Percentiles rank a stretch among this genome's conserved stretches.
Conservation (phyloP, 169 alveolate genomes). For the Plasmodium malariae region DNA sequence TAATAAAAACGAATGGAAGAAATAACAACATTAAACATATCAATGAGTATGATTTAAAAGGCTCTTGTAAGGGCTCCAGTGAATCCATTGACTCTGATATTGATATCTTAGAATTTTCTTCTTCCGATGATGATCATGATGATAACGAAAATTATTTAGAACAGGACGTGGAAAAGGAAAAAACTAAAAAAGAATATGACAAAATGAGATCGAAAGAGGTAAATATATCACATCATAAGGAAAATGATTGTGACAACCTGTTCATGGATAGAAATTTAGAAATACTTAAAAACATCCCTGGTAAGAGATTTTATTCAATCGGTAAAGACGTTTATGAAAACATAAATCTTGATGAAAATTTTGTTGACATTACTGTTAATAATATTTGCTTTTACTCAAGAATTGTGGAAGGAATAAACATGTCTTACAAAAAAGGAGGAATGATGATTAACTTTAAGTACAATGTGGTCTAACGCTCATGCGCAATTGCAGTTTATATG, state of each 20-base stretch:
- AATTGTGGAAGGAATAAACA: conserved; percentile 48
- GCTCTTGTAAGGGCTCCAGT: conserved; percentile 24
- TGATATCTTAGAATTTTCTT: conserved; percentile 46
- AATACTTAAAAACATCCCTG: conserved; percentile 32
- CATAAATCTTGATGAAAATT: conserved; percentile 33
- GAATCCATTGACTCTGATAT: conserved; percentile 62
- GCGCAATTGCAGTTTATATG: too few species aligned
- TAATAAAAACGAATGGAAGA: conserved; percentile 70
- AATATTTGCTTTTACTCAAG: conserved; percentile 47
- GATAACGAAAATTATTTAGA: too few species aligned
- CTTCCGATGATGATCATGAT: conserved; percentile 24
- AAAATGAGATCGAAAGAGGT: background rate
- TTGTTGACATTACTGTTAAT: conserved; percentile 66
- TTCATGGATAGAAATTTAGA: conserved; percentile 35
- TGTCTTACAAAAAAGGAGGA: conserved; percentile 54
- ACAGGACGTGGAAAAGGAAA: conserved; percentile 2
- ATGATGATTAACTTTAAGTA: conserved; percentile 59
- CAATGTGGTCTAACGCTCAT: too few species aligned
- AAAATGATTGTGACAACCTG: background rate
- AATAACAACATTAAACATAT: conserved; percentile 44
- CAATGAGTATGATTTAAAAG: conserved; percentile 47
- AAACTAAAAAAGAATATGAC: conserved; percentile 2
- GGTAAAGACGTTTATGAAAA: conserved; percentile 64
- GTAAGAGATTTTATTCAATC: conserved; percentile 42
- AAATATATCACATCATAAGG: background rate